These are phyloP conservation scores for Eucalyptus regnans DNA, from an alignment of 345 rosid genomes.

Conservation along the genomic window DNA sequence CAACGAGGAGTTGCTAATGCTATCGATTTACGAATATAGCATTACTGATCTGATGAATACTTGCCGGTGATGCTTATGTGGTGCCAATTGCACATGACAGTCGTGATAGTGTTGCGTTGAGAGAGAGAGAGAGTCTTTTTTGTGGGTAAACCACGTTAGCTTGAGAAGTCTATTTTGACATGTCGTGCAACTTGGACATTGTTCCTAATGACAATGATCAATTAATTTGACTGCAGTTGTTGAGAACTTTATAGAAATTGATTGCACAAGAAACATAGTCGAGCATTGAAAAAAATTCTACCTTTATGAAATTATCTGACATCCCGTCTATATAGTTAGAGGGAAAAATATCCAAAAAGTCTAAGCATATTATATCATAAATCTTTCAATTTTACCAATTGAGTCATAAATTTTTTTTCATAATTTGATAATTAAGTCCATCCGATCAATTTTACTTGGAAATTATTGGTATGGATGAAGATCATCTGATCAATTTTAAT, in stretches of 20 bases:
- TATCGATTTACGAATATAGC: not conserved
- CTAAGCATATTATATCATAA: too few species aligned
- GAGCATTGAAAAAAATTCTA: too few species aligned
- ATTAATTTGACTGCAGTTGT: not conserved
- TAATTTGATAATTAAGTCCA: too few species aligned
- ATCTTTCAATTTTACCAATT: too few species aligned
- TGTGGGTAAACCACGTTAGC: not conserved
- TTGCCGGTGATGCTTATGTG: not conserved
- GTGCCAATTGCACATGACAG: not conserved
- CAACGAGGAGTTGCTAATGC: not conserved
- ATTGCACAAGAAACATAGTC: not conserved
- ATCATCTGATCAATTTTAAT: too few species aligned
- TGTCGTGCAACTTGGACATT: not conserved
- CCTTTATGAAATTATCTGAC: not conserved
- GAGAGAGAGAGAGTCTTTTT: not conserved
- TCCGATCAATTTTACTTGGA: accelerated
- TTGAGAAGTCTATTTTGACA: not conserved
- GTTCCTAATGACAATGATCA: not conserved
- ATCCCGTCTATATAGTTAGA: accelerated
- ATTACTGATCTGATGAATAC: not conserved
- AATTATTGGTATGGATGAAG: accelerated
- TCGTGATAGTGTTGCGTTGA: not conserved
- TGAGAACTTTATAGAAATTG: not conserved
- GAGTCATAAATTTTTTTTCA: too few species aligned
- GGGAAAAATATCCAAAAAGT: too few species aligned